Conservation (phyloP, 805 yeast genomes). For the Trichomonascus vanleenenianus region DNA sequence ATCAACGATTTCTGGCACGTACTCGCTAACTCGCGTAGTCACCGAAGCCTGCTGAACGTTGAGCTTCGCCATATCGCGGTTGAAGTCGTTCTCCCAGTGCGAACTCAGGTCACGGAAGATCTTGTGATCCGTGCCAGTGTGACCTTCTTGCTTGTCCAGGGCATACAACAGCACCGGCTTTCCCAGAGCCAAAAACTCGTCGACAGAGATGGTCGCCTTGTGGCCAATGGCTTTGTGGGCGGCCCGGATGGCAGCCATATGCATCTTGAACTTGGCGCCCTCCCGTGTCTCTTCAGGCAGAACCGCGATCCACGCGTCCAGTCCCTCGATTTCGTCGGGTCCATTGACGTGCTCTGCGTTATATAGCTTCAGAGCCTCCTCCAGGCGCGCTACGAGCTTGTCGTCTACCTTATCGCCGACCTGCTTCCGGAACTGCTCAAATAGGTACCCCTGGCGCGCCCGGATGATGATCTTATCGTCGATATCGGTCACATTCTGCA, state of each 20-base stretch:
- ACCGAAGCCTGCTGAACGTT: conserved; percentile 80
- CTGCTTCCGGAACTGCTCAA: conserved; percentile 44
- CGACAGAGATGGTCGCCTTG: conserved; percentile 15
- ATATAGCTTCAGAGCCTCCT: conserved; percentile 29
- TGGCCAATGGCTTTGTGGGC: conserved; percentile 40
- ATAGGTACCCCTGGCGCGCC: conserved; percentile 83
- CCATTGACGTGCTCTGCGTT: conserved; percentile 2
- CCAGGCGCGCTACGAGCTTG: conserved; percentile 44
- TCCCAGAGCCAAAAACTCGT: conserved; percentile 39
- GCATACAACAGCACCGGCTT: conserved; percentile 70
- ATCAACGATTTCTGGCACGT: conserved; percentile 81
- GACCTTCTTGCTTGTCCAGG: conserved; percentile 66
- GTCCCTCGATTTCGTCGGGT: conserved; percentile 2
- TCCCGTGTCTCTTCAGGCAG: conserved; percentile 40
- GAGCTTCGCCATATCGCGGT: conserved; percentile 75
- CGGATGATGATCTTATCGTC: conserved; percentile 95
- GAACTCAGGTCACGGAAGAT: conserved; percentile 78
- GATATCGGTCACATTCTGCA: conserved; percentile 97
- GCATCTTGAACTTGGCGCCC: conserved; percentile 86
- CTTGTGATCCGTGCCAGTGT: conserved; percentile 73
- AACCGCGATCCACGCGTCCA: not conserved
- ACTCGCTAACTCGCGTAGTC: conserved; percentile 92
- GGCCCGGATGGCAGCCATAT: conserved; percentile 49
- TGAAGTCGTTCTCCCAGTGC: conserved; percentile 80
- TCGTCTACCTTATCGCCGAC: conserved; percentile 28